These are phyloP conservation scores for Trichoderma koningiopsis DNA, from an alignment of 2,329 filamentous ascomycete genomes.

Conservation along the genomic window DNA sequence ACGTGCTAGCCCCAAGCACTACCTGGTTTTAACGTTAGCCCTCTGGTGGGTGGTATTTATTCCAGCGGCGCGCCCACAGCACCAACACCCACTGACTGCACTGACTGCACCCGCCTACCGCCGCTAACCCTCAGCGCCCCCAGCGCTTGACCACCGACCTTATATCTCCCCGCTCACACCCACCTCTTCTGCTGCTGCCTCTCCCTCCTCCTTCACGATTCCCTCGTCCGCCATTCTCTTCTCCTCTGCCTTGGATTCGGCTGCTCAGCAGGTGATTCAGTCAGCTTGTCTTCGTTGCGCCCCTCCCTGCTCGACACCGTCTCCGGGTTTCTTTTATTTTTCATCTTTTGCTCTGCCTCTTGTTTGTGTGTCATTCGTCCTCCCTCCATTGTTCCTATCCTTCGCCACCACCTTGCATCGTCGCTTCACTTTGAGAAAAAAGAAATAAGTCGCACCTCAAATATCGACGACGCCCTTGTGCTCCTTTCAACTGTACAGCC, in stretches of 20 bases:
- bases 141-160: conserved; percentile 24
- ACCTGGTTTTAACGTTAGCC: background rate
- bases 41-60: conserved; percentile 8
- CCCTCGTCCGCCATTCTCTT: conserved; percentile 61
- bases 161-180: conserved; percentile 53
- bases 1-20: conserved; percentile 1
- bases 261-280: conserved; percentile 61
- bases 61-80: conserved; percentile 8
- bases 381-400: conserved; percentile 11
- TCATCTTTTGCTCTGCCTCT: conserved; percentile 39
- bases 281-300: conserved; percentile 29
- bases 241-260: conserved; percentile 53
- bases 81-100: conserved; percentile 9
- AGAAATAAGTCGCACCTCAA: background rate
- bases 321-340: conserved; percentile 47
- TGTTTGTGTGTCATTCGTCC: conserved; percentile 12
- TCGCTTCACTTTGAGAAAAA: background rate
- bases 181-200: conserved; percentile 42
- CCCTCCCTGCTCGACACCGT: conserved; percentile 54
- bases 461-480: background rate
- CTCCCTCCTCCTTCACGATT: conserved; percentile 55
- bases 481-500: background rate
- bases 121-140: conserved; percentile 26
- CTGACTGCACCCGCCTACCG: conserved; percentile 21
- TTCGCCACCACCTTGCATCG: conserved; percentile 3